A percentile compares a stretch with the other conserved stretches of the same genome.
Evolutionary conservation across 495 filamentous ascomycete genomes (phyloP).

Genomic region (Aspergillus sclerotioniger): DNA sequence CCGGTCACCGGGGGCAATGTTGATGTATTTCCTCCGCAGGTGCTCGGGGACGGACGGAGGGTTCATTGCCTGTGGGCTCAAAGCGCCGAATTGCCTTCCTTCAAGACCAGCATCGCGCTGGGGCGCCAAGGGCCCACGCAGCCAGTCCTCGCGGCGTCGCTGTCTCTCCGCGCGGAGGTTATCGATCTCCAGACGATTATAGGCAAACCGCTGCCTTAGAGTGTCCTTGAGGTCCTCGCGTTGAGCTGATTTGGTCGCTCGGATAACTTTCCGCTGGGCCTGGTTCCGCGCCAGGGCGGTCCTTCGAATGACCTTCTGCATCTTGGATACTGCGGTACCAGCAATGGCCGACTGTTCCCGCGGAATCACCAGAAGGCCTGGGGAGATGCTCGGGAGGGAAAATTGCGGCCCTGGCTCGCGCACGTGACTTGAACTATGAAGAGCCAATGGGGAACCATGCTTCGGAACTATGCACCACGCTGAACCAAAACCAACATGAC

Average conservation of each 20-base stretch:
- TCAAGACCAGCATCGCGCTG: conserved; percentile 60
- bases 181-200: conserved; percentile 33
- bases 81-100: conserved; percentile 47
- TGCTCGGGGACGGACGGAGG: conserved; percentile 39
- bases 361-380: conserved; percentile 6
- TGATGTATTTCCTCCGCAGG: conserved; percentile 55
- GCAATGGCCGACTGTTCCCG: conserved; percentile 31
- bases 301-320: conserved; percentile 75
- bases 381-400: conserved; percentile 29
- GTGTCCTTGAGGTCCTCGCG: conserved; percentile 32
- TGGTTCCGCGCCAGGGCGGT: conserved; percentile 65
- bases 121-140: conserved; percentile 72
- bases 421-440: conserved; percentile 13
- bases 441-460: conserved; percentile 11
- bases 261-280: conserved; percentile 47
- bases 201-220: conserved; percentile 32
- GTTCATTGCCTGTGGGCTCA: conserved; percentile 40
- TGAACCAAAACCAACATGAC: too few species aligned
- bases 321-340: conserved; percentile 37
- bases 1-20: conserved; percentile 68
- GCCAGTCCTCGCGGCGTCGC: conserved; percentile 65
- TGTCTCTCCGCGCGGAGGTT: conserved; percentile 29
- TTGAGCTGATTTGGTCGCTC: conserved; percentile 38
- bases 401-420: conserved; percentile 33
- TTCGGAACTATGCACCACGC: too few species aligned